phyloP scores from a whole-genome alignment of 176 grass and related monocot species.

The Aegilops speltoides region DNA sequence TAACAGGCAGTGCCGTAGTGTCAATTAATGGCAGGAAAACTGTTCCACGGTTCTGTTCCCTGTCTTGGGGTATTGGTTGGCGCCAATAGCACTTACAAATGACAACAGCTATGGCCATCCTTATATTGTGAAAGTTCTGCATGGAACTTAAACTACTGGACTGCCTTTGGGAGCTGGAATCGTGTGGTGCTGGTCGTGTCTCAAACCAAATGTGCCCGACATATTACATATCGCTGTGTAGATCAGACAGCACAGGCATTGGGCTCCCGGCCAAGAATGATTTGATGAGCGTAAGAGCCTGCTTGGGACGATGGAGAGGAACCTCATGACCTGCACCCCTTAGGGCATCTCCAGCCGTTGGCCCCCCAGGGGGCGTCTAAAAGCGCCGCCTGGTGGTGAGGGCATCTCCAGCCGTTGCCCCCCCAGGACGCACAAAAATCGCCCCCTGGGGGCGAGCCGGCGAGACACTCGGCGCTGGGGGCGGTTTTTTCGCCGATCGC shows the following conservation, averaged over 20 bases:
- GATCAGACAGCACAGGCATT: slow-evolving; percentile 56
- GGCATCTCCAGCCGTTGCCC: no score
- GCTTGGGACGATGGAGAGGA: slow-evolving; percentile 82
- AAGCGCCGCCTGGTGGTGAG: no score
- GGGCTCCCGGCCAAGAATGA: slow-evolving; percentile 76
- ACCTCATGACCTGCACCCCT: slow-evolving; percentile 94
- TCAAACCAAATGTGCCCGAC: neutral
- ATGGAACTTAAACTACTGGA: neutral
- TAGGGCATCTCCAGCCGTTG: no score
- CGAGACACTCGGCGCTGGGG: no score
- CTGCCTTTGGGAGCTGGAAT: neutral
- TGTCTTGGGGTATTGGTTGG: neutral
- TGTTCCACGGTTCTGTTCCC: slow-evolving; percentile 2
- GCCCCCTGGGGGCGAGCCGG: no score
- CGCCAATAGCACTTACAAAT: slow-evolving; percentile 20
- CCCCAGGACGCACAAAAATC: no score
- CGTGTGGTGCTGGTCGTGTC: neutral
- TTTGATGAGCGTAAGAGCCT: slow-evolving; percentile 77
- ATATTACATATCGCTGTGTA: slow-evolving; percentile 51
- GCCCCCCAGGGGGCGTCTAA: no score
- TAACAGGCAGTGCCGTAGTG: neutral
- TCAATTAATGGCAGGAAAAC: slow-evolving; percentile 5
- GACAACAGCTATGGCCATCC: slow-evolving; percentile 5
- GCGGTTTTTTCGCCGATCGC: no score
- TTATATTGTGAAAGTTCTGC: neutral